Evolutionary conservation across 1,139 yeast genomes (phyloP).

Genomic region (Saccharomyces hybrid): DNA sequence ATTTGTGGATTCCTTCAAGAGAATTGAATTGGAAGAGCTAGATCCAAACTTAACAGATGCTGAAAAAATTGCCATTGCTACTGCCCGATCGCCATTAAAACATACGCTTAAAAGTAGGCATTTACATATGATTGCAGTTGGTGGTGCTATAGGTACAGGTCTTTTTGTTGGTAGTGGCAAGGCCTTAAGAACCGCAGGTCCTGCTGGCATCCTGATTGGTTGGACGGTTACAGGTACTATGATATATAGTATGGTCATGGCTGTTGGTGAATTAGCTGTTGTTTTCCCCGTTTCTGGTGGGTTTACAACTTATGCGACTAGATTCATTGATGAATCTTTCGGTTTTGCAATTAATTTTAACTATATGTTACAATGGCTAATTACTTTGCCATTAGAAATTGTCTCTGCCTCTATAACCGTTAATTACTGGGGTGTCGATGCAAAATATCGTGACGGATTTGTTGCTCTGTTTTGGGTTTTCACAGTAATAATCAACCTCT

Average conservation of each 20-base stretch:
- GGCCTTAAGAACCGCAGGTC: constrained; percentile 59
- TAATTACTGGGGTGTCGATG: constrained; percentile 44
- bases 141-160: constrained; percentile 63
- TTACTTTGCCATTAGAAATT: constrained; percentile 61
- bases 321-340: constrained; percentile 63
- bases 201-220: constrained; percentile 53
- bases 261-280: constrained; percentile 62
- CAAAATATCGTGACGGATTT: constrained; percentile 29
- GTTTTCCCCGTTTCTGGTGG: constrained; percentile 67
- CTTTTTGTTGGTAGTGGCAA: constrained; percentile 56
- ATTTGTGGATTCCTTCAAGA: constrained; percentile 50
- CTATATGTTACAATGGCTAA: constrained; percentile 64
- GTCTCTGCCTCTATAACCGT: constrained; percentile 69
- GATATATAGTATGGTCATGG: constrained; percentile 62
- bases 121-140: constrained; percentile 59
- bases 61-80: constrained; percentile 58
- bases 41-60: constrained; percentile 61
- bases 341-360: constrained; percentile 74
- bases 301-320: constrained; percentile 57
- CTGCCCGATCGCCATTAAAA: constrained; percentile 67
- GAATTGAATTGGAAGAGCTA: constrained; percentile 48
- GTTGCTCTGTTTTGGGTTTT: constrained; percentile 56
- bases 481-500: constrained; percentile 51
- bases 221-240: constrained; percentile 45
- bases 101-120: constrained; percentile 59